These are phyloP conservation scores for Talaromyces sp. DNA, from an alignment of 2,329 filamentous ascomycete genomes.

Conservation along the genomic window DNA sequence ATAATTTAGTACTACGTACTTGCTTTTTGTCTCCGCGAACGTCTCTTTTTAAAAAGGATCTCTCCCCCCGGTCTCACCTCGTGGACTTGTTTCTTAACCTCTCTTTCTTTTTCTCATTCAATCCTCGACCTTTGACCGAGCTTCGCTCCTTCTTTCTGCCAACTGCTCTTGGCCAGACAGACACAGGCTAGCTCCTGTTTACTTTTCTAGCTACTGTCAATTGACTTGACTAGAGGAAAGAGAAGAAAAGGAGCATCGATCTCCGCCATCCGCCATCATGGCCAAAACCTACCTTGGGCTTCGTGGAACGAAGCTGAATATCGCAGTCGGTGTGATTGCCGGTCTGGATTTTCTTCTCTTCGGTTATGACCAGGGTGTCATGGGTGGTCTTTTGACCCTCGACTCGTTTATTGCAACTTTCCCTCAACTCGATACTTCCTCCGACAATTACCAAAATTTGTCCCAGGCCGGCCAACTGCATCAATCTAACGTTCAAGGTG, in stretches of 20 bases:
- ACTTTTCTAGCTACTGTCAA: not conserved
- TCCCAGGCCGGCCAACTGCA: conserved; percentile 15
- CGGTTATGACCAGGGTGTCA: conserved; percentile 69
- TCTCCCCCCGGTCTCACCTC: not conserved
- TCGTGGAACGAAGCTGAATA: conserved; percentile 60
- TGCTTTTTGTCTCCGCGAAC: not conserved
- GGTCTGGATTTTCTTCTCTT: conserved; percentile 65
- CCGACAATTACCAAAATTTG: conserved; percentile 20
- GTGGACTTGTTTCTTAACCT: not conserved
- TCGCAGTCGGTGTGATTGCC: conserved; percentile 66
- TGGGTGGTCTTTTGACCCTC: conserved; percentile 70
- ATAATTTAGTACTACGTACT: no score
- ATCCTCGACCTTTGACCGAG: not conserved
- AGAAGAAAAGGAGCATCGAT: not conserved
- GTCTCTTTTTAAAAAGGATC: not conserved
- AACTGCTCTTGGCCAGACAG: not conserved
- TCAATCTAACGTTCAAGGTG: conserved; percentile 35
- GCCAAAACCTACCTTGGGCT: conserved; percentile 58
- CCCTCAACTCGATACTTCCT: conserved; percentile 50
- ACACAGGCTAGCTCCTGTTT: not conserved
- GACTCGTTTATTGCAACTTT: conserved; percentile 55
- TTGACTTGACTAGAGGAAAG: not conserved
- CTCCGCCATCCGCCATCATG: conserved; percentile 18
- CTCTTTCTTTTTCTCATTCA: not conserved
- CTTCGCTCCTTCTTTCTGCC: not conserved